phyloP scores from a whole-genome alignment of 2,329 filamentous ascomycete genomes.

The Chrysoporthe austroafricana region DNA sequence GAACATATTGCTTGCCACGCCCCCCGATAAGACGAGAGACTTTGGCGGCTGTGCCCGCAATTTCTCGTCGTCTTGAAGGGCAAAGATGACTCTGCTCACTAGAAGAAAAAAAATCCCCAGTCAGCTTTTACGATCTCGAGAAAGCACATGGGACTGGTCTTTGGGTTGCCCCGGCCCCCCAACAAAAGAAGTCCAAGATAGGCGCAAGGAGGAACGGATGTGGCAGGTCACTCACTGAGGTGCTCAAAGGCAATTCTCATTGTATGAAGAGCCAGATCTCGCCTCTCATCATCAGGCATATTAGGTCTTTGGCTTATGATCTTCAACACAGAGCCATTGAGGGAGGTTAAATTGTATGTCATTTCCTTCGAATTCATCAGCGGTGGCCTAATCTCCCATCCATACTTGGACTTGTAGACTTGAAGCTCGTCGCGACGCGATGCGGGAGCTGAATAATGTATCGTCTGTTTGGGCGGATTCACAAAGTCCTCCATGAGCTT shows the following conservation, averaged over 20 bases:
- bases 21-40: constrained; percentile 82
- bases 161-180: neutral
- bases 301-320: constrained; percentile 37
- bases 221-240: constrained; percentile 49
- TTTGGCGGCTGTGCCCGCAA: constrained; percentile 40
- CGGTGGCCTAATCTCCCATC: constrained; percentile 72
- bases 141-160: neutral
- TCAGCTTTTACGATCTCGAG: neutral
- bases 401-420: constrained; percentile 43
- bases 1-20: constrained; percentile 85
- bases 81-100: constrained; percentile 70
- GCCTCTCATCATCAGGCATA: constrained; percentile 64
- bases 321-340: constrained; percentile 61
- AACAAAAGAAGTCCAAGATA: neutral
- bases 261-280: constrained; percentile 69
- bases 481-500: constrained; percentile 79
- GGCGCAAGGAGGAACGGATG: neutral
- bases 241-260: constrained; percentile 90
- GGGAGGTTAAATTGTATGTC: constrained; percentile 74
- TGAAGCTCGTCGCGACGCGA: constrained; percentile 62
- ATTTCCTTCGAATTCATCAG: constrained; percentile 61
- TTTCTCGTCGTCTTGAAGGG: constrained; percentile 47
- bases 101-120: neutral
- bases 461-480: constrained; percentile 54
- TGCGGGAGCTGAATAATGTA: constrained; percentile 59